Percentiles rank a stretch among this genome's conserved stretches.
These are phyloP conservation scores for Abelmoschus esculentus DNA, from an alignment of 345 rosid species.

Conservation along the genomic window DNA sequence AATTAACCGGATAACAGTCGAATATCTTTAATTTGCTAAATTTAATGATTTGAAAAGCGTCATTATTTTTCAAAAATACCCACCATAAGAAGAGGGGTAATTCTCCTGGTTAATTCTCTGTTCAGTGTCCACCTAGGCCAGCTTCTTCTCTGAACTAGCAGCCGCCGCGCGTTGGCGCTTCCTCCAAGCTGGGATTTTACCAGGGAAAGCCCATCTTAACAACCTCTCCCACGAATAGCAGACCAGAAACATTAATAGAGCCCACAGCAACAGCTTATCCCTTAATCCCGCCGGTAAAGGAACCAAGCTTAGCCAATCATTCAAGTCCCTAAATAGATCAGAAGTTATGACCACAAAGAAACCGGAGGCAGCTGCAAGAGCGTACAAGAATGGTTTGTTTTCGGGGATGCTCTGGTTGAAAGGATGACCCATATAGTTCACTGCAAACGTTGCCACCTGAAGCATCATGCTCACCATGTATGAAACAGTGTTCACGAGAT, in stretches of 20 bases:
- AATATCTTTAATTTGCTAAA: neutral
- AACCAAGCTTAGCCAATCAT: slow-evolving; percentile 83
- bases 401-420: slow-evolving; percentile 80
- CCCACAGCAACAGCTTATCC: slow-evolving; percentile 79
- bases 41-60: neutral
- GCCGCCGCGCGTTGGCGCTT: slow-evolving; percentile 46
- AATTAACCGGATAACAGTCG: neutral
- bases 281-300: slow-evolving; percentile 74
- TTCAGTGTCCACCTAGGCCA: slow-evolving; percentile 22
- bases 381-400: slow-evolving; percentile 80
- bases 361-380: slow-evolving; percentile 56
- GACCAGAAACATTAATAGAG: slow-evolving; percentile 36
- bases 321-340: slow-evolving; percentile 69
- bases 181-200: slow-evolving; percentile 74
- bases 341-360: slow-evolving; percentile 76
- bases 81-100: neutral
- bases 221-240: slow-evolving; percentile 84
- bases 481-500: slow-evolving; percentile 89
- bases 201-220: slow-evolving; percentile 79
- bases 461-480: slow-evolving; percentile 99
- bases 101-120: neutral
- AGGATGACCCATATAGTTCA: slow-evolving; percentile 96
- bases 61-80: neutral
- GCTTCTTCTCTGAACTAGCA: slow-evolving; percentile 58
- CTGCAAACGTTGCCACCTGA: slow-evolving; percentile 93